phyloP scores from a whole-genome alignment of 768 basidiomycete genomes.

The Calvatia gigantea region DNA sequence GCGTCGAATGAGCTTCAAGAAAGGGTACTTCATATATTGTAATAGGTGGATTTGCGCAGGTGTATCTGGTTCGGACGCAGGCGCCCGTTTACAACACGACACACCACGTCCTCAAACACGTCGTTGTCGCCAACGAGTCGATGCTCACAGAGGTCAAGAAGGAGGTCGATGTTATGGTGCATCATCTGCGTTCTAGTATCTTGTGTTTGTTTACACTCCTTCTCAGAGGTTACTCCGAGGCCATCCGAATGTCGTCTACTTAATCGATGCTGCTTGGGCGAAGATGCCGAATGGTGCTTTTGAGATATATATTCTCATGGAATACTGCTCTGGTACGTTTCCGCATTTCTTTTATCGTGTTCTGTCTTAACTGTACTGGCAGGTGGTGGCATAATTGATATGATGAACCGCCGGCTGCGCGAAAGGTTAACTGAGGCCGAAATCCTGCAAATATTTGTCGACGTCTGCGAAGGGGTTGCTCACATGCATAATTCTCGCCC shows the following conservation, averaged over 20 bases:
- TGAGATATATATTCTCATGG: constrained; percentile 99
- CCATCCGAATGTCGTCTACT: constrained; percentile 92
- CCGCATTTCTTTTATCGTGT: background rate
- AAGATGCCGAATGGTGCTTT: constrained; percentile 78
- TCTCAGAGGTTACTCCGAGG: constrained; percentile 82
- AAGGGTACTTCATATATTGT: constrained; percentile 14
- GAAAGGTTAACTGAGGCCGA: constrained; percentile 94
- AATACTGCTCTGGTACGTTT: constrained; percentile 87
- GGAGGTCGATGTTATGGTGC: constrained; percentile 98
- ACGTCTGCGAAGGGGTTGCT: constrained; percentile 95
- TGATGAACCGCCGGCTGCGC: constrained; percentile 96
- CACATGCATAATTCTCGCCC: constrained; percentile 94
- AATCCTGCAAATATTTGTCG: constrained; percentile 96
- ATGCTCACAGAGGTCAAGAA: constrained; percentile 93
- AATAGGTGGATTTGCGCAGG: constrained; percentile 95
- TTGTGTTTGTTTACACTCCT: constrained; percentile 24
- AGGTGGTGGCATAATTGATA: constrained; percentile 99
- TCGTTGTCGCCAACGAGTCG: constrained; percentile 85
- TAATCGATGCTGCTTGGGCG: constrained; percentile 94
- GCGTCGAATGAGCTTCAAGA: constrained; percentile 17
- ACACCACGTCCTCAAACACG: constrained; percentile 95
- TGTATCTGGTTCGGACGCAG: constrained; percentile 89
- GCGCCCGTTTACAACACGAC: constrained; percentile 87
- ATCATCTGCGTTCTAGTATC: constrained; percentile 18
- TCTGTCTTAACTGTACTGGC: constrained; percentile 12